Evolutionary conservation across 2,329 filamentous ascomycete genomes (phyloP), one percentile per base, ranked within the genome.

Genomic region (Harringtonia lauricola): DNA sequence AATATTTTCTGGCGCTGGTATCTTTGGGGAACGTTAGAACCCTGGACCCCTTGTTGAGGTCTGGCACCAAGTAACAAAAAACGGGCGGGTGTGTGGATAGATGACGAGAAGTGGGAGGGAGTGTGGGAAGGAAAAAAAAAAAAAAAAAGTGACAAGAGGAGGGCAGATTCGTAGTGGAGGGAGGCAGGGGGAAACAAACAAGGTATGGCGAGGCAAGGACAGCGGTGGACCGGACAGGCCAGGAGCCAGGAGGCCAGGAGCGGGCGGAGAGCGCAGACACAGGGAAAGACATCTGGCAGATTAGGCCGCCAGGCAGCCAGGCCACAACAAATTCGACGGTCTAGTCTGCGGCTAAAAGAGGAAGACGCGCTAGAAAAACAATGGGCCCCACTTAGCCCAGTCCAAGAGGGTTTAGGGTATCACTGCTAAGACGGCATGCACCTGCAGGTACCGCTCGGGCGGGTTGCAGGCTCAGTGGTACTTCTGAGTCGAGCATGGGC

Each of bases 81-180:
- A 49, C 36, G 43, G 47, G 42, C 42, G 41, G 47, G 47, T 43
- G 47, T 49, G 47, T 49, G 47, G 43, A 45, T 49, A 49, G 47
- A 47, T 49, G 47, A 49, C 35, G 45, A 47, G 47, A 49, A 47
- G 47, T 46, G 45, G 47, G 47, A 49, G 47, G 45, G 47, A 47
- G 47, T 49, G 45, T 26, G 24, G 24, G 10, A 26, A 26, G 45
- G 45, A 45, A 45, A 45, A 49, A 43, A 45, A 49, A 47, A 41
- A 47, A 47, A 26, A 38, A 41, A 42, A 41, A 49, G 45, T 37
- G 44, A 47, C 19, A 38, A 41, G 41, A 41, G 45, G 47, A 49
- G 43, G 47, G 47, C 45, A 33, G 45, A 10, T 26, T 37, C 41
- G 41, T 47, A 49, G 47, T 46, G 45, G 47, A 49, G 47, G 47